phyloP scores from a whole-genome alignment of 1,284 basidiomycete genomes.

The Heterobasidion parviporum region DNA sequence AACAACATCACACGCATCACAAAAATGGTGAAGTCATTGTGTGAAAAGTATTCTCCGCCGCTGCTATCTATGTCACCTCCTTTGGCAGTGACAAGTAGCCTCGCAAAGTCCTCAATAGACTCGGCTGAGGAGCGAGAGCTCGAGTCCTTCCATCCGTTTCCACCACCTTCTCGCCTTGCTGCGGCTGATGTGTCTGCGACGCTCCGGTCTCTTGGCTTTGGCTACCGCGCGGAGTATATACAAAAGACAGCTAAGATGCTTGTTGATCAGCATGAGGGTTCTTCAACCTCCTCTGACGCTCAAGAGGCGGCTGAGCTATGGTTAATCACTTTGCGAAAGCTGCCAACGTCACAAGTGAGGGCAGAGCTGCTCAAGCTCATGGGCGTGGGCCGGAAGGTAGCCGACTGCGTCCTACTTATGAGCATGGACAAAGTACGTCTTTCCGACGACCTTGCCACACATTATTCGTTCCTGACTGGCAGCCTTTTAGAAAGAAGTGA shows the following conservation, averaged over 20 bases:
- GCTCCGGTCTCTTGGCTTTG: slow-evolving; percentile 85
- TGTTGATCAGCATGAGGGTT: slow-evolving; percentile 40
- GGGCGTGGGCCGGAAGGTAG: slow-evolving; percentile 94
- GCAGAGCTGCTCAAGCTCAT: slow-evolving; percentile 72
- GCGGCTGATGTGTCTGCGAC: slow-evolving; percentile 49
- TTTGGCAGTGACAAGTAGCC: background rate
- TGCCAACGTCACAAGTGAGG: slow-evolving; percentile 54
- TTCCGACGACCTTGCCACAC: background rate
- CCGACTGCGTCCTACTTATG: slow-evolving; percentile 93
- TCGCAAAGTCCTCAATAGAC: slow-evolving; percentile 5
- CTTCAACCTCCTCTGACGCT: slow-evolving; percentile 11
- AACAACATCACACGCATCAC: slow-evolving; percentile 94
- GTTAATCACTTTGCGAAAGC: slow-evolving; percentile 48
- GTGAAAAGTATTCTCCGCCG: slow-evolving; percentile 60
- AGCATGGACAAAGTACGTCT: slow-evolving; percentile 78
- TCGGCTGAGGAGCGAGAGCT: slow-evolving; percentile 17
- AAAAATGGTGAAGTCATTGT: slow-evolving; percentile 77
- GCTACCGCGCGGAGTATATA: slow-evolving; percentile 91
- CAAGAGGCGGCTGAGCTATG: slow-evolving; percentile 49
- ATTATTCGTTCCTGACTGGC: background rate
- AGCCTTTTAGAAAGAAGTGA: slow-evolving; percentile 57
- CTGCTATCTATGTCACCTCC: slow-evolving; percentile 47
- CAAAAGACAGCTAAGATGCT: slow-evolving; percentile 79
- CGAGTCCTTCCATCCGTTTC: slow-evolving; percentile 76
- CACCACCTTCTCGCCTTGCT: slow-evolving; percentile 65